These are phyloP conservation scores for Trypethelium eluteriae DNA, from an alignment of 495 filamentous ascomycete species.

Conservation along the genomic window DNA sequence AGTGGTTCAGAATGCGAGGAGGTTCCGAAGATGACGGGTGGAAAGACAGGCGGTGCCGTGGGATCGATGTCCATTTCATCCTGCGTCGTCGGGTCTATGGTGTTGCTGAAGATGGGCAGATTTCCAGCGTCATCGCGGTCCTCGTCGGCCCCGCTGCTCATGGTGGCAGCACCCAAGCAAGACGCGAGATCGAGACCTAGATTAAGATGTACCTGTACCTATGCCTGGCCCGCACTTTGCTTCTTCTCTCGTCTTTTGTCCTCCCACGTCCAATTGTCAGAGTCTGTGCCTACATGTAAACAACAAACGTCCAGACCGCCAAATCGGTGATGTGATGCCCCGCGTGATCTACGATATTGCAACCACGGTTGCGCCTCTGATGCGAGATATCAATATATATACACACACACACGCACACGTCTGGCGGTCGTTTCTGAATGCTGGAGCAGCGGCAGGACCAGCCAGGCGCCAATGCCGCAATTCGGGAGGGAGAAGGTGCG, in stretches of 20 bases:
- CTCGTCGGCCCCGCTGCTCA: not conserved
- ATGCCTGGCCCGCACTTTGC: not conserved
- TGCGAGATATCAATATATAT: not conserved
- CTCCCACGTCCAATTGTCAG: not conserved
- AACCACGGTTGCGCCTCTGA: not conserved
- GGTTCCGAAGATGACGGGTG: not conserved
- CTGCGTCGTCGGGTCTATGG: not conserved
- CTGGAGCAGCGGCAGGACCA: not conserved
- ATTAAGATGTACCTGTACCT: not conserved
- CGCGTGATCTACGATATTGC: not conserved
- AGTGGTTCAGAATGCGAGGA: constrained; percentile 5
- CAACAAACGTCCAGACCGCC: not conserved
- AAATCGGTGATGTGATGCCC: not conserved
- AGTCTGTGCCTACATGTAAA: not conserved
- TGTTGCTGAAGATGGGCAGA: constrained; percentile 10
- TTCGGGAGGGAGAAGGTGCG: not conserved
- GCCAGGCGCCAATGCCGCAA: not conserved
- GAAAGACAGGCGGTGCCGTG: not conserved
- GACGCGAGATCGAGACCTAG: not conserved
- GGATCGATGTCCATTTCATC: constrained; percentile 7
- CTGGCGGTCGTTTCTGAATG: not conserved
- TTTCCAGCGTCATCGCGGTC: constrained; percentile 5
- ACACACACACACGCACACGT: not conserved
- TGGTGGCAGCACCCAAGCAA: not conserved
- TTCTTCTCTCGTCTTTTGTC: not conserved